Percentiles rank a stretch among this genome's conserved stretches.
Conservation (phyloP, 352 stramenopile genomes). For the Globisporangium perplexum region DNA sequence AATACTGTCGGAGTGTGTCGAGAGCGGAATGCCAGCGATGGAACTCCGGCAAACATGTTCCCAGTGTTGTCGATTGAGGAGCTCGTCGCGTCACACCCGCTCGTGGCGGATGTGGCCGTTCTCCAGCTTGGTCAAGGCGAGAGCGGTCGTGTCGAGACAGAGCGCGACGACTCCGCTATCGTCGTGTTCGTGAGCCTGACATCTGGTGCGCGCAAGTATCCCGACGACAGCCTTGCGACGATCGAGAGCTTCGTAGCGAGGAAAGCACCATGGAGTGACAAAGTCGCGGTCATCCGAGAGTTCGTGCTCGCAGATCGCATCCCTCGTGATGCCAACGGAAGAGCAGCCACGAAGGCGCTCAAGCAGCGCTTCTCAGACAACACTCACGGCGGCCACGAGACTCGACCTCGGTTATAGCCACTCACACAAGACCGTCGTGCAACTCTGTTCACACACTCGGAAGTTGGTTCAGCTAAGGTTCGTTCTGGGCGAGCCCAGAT, state of each 20-base stretch:
- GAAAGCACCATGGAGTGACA: constrained; percentile 1
- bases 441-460: too few species aligned
- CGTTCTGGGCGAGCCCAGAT: too few species aligned
- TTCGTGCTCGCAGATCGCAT: constrained; percentile 5
- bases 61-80: constrained; percentile 19
- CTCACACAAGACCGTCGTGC: background rate
- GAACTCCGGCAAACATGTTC: background rate
- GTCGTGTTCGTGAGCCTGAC: constrained; percentile 6
- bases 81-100: constrained; percentile 21
- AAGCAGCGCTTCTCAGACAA: background rate
- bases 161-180: background rate
- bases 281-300: background rate
- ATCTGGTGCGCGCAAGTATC: constrained; percentile 10
- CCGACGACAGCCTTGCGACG: constrained; percentile 11
- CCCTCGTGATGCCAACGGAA: constrained; percentile 6
- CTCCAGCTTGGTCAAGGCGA: background rate
- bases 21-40: background rate
- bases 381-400: too few species aligned
- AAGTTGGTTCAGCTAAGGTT: too few species aligned
- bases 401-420: background rate
- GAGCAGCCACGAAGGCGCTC: background rate
- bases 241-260: constrained; percentile 13
- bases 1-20: constrained; percentile 2
- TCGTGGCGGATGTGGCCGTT: constrained; percentile 17
- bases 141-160: background rate